Evolutionary conservation across 805 yeast genomes (phyloP).

Genomic region (Hanseniaspora valbyensis): DNA sequence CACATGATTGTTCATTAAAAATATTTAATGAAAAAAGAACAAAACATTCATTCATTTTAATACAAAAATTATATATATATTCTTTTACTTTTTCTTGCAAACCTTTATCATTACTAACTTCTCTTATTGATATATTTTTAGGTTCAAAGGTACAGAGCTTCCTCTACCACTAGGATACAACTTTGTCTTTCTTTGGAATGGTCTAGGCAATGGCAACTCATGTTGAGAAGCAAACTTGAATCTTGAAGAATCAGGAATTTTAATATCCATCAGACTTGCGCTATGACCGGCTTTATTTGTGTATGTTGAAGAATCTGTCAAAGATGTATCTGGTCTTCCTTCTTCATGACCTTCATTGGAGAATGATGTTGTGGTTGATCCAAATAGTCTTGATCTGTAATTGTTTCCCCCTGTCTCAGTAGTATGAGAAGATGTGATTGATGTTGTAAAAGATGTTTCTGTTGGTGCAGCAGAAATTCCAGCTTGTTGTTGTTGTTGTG

Average conservation of each 20-base stretch:
- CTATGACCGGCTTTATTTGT: slow-evolving; percentile 24
- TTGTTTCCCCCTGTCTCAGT: not conserved
- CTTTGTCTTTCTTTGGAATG: slow-evolving; percentile 58
- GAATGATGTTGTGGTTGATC: slow-evolving; percentile 27
- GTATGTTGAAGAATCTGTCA: slow-evolving; percentile 18
- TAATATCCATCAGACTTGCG: slow-evolving; percentile 29
- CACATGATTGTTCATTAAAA: no score
- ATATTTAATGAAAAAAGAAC: no score
- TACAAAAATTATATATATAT: no score
- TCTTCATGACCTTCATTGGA: slow-evolving; percentile 22
- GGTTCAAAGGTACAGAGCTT: slow-evolving; percentile 73
- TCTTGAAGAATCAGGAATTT: slow-evolving; percentile 52
- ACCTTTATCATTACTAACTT: not conserved
- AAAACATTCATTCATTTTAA: no score
- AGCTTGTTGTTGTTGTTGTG: no score
- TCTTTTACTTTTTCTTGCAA: not conserved
- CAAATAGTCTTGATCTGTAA: slow-evolving; percentile 26
- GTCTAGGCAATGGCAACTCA: slow-evolving; percentile 80
- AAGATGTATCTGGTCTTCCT: slow-evolving; percentile 21
- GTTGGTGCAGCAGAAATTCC: slow-evolving; percentile 20
- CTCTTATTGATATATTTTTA: slow-evolving; percentile 30
- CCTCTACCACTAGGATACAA: slow-evolving; percentile 94
- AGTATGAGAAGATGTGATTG: not conserved
- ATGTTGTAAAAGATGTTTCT: slow-evolving; percentile 14
- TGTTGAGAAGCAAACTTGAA: slow-evolving; percentile 56